These are phyloP conservation scores for Vinca major DNA, from an alignment of 305 asterid genomes.

Conservation along the genomic window DNA sequence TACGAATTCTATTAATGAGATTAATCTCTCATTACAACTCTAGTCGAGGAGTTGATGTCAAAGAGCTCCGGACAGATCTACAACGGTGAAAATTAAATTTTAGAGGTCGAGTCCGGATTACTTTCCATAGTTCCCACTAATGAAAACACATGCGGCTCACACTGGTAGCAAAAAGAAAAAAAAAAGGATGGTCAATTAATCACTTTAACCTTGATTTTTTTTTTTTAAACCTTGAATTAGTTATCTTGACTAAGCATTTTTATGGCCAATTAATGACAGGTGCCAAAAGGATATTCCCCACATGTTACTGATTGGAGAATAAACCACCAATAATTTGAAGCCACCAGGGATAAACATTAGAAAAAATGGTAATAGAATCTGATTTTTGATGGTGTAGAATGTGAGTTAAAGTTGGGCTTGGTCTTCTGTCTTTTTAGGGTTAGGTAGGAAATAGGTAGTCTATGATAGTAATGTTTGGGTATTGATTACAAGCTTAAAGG, in stretches of 20 bases:
- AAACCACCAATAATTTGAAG: not conserved
- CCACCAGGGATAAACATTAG: conserved; percentile 1
- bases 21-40: too few species aligned
- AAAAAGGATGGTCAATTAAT: too few species aligned
- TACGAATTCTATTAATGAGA: too few species aligned
- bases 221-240: conserved; percentile 22
- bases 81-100: too few species aligned
- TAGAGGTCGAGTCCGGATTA: too few species aligned
- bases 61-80: too few species aligned
- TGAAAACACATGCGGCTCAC: too few species aligned
- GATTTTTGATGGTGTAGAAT: not conserved
- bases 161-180: too few species aligned
- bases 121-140: too few species aligned
- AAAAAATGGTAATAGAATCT: not conserved
- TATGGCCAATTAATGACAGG: conserved; percentile 12
- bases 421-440: not conserved
- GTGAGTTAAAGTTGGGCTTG: not conserved
- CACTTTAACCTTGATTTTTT: too few species aligned
- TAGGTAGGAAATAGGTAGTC: not conserved
- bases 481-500: not conserved
- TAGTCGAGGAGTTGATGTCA: too few species aligned
- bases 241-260: conserved; percentile 9
- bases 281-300: conserved; percentile 41
- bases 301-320: not conserved
- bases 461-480: too few species aligned